phyloP scores from a whole-genome alignment of 164 flowering plant species.

The Vitis riparia region DNA sequence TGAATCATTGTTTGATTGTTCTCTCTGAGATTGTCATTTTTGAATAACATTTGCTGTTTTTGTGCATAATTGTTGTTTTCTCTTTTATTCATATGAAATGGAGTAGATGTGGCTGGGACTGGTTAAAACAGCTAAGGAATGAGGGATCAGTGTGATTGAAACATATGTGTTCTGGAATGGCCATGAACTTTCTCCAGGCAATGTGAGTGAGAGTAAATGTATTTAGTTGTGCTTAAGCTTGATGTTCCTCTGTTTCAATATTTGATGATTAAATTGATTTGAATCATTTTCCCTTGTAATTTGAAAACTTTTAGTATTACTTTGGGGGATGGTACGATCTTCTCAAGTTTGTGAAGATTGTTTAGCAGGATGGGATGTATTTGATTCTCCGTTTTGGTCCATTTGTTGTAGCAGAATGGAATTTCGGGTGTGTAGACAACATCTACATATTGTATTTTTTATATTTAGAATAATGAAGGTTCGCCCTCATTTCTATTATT shows the following conservation, averaged over 20 bases:
- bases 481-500: background rate
- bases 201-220: slow-evolving; percentile 39
- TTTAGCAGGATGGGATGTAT: slow-evolving; percentile 76
- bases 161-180: slow-evolving; percentile 98
- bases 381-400: slow-evolving; percentile 91
- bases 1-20: background rate
- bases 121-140: slow-evolving; percentile 78
- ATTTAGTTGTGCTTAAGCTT: background rate
- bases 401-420: slow-evolving; percentile 96
- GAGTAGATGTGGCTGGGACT: slow-evolving; percentile 95
- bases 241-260: background rate
- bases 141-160: slow-evolving; percentile 82
- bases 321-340: slow-evolving; percentile 84
- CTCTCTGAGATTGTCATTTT: background rate
- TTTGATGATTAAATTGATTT: background rate
- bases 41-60: background rate
- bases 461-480: background rate
- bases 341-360: slow-evolving; percentile 83
- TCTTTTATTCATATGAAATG: slow-evolving; percentile 3
- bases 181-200: slow-evolving; percentile 79
- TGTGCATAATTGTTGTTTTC: background rate
- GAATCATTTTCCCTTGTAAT: background rate
- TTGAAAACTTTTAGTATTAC: slow-evolving; percentile 52
- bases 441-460: background rate
- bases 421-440: slow-evolving; percentile 62